phyloP scores from a whole-genome alignment of 139 green algal genomes.

The Closterium sp. region DNA sequence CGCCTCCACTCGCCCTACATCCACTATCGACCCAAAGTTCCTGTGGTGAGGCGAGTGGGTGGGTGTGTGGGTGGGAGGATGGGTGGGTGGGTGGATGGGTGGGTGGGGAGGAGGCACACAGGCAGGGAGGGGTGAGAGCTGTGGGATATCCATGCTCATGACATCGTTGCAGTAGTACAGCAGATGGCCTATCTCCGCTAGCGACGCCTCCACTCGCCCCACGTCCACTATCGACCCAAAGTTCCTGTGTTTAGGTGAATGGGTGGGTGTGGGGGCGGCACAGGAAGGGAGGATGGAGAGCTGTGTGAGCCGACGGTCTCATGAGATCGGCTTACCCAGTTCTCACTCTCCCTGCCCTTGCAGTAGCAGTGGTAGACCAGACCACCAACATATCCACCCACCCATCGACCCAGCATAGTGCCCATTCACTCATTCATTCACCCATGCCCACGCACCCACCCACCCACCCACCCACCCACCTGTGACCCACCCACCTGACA shows the following conservation, averaged over 20 bases:
- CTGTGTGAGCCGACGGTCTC: background rate
- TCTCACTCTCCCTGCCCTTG: too few relatives aligned
- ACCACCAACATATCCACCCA: background rate
- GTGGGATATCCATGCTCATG: constrained; percentile 45
- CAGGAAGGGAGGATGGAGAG: background rate
- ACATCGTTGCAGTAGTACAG: constrained; percentile 91
- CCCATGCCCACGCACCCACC: background rate
- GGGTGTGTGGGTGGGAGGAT: too few relatives aligned
- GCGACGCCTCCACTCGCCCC: constrained; percentile 66
- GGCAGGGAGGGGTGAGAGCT: too few relatives aligned
- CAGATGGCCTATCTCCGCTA: constrained; percentile 89
- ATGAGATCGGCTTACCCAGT: too few relatives aligned
- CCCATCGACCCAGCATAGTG: background rate
- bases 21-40: background rate
- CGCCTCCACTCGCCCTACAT: constrained; percentile 64
- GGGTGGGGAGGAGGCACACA: background rate
- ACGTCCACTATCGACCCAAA: background rate
- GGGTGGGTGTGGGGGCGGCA: background rate
- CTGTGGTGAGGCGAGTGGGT: background rate
- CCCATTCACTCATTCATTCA: background rate
- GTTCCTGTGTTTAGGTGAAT: constrained; percentile 1
- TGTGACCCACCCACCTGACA: constrained; percentile 14
- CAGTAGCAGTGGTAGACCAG: too few relatives aligned
- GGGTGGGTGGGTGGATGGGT: too few relatives aligned
- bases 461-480: constrained; percentile 16